Base-by-base conservation (phyloP, 768 basidiomycete species). In the Trametes coccinea region DNA sequence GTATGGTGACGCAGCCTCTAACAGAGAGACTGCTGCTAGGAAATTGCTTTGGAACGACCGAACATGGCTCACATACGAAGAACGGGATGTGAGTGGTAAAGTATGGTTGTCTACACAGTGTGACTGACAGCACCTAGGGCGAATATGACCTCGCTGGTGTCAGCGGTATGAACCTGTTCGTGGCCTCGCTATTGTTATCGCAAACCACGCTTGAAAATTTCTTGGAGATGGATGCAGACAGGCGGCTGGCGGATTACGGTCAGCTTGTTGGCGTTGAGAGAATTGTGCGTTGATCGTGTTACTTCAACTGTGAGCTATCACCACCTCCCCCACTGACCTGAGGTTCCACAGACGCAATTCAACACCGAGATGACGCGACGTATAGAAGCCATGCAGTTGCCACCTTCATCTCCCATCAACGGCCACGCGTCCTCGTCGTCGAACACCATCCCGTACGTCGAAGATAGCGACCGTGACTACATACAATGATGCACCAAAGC, bases 111-210 rank as follows among this genome's bases (percentile, higher is more conserved):
- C 40, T 1, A 27, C 7, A 22, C 8, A 17, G 2, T 0, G n/a
- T 29, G 10, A 53, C 45, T 11, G 22, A 43, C 1, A 22, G 30
- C n/a, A 53, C 39, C 27, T 69, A 90, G 89, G 84, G 85, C 39
- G 90, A 92, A 63, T 75, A 76, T 30, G 79, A 84, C 64, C 74
- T 93, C 50, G 80, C 83, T 0, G 69, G 72, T 1, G 76, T 84
- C 8, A 74, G 78, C 5, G 86, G 88, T 14, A 85, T 92, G 83
- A 92, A 92, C 60, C 73, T 77, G 5, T 89, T 90, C 69, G 84
- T 85, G 0, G 85, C 90, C 5, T 79, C 82, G n/a, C 73, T 87
- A 3, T 80, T 92, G 59, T 73, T 91, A 2, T 83, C 79, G 54
- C 80, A 84, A 59, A 76, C 78, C 6, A 74, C 78, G 4, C 67